A percentile compares a stretch with the other conserved stretches of the same genome.
Evolutionary conservation across 495 filamentous ascomycete species (phyloP).

Genomic region (Neurospora sp.): DNA sequence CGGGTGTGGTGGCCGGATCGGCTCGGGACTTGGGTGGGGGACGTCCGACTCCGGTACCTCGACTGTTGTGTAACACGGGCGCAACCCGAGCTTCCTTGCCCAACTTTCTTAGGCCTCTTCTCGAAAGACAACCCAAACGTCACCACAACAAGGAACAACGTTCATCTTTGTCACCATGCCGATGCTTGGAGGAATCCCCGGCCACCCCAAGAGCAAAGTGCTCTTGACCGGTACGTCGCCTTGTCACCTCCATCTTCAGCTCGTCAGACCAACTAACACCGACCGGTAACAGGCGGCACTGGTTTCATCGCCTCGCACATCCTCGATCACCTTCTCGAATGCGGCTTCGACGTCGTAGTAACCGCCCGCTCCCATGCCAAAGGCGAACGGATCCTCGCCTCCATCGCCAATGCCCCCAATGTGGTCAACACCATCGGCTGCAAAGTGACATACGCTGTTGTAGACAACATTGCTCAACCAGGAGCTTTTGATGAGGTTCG

Average conservation of each 20-base stretch:
- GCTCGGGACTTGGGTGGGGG: not conserved
- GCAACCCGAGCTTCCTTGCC: not conserved
- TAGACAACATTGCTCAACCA: constrained; percentile 24
- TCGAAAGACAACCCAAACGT: not conserved
- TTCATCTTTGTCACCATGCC: not conserved
- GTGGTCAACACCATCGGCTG: not conserved
- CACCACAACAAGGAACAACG: not conserved
- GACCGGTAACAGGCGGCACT: constrained; percentile 19
- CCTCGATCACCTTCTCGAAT: constrained; percentile 23
- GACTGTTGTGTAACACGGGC: not conserved
- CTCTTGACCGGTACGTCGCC: constrained; percentile 18
- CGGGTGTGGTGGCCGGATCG: not conserved
- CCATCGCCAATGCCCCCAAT: constrained; percentile 2
- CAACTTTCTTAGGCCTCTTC: not conserved
- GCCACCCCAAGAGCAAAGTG: constrained; percentile 13
- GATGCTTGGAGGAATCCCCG: not conserved
- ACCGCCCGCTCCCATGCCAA: constrained; percentile 33
- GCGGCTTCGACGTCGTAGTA: constrained; percentile 28
- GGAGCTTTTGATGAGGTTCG: constrained; percentile 27
- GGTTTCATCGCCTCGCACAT: constrained; percentile 35
- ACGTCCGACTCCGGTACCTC: not conserved
- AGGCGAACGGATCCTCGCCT: constrained; percentile 25
- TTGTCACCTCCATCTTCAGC: not conserved
- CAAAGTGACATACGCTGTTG: constrained; percentile 22
- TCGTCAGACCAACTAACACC: not conserved